Percentiles rank a stretch among this genome's conserved stretches.
Evolutionary conservation across 257 asterid species (phyloP).

Genomic region (Solanum tarapatanum): DNA sequence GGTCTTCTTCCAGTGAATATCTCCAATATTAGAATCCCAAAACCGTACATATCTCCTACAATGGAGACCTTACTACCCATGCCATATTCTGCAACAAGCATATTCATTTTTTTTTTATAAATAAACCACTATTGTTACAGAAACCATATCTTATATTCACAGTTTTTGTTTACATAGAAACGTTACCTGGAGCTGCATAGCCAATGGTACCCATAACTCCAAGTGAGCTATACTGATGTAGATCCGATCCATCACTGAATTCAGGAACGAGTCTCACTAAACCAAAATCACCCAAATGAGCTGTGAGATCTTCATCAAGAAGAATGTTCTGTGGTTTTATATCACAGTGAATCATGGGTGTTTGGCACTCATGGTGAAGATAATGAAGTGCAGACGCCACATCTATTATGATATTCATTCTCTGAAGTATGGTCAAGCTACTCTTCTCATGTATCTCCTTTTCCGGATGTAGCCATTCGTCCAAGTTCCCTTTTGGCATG

Average conservation of each 20-base stretch:
- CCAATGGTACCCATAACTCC: slow-evolving; percentile 36
- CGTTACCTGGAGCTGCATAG: slow-evolving; percentile 43
- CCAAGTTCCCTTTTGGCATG: slow-evolving; percentile 42
- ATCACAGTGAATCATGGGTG: slow-evolving; percentile 34
- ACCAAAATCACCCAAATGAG: slow-evolving; percentile 44
- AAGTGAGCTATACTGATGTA: slow-evolving; percentile 24
- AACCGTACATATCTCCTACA: slow-evolving; percentile 27
- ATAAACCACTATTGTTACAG: not conserved
- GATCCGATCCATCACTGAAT: not conserved
- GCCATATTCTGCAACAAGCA: slow-evolving; percentile 22
- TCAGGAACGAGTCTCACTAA: slow-evolving; percentile 22
- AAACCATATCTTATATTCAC: not conserved
- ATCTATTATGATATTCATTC: slow-evolving; percentile 25
- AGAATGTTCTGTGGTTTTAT: slow-evolving; percentile 45
- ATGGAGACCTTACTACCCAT: slow-evolving; percentile 12
- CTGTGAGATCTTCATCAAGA: slow-evolving; percentile 27
- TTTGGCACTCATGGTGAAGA: slow-evolving; percentile 32
- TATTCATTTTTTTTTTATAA: not conserved
- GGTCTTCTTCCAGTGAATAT: slow-evolving; percentile 30
- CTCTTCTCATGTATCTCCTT: not conserved
- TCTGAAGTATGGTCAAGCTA: slow-evolving; percentile 20
- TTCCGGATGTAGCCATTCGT: slow-evolving; percentile 35
- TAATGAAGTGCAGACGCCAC: slow-evolving; percentile 35
- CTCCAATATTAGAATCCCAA: slow-evolving; percentile 28
- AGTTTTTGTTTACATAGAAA: not conserved